These are phyloP conservation scores for Cercophora scortea DNA, from an alignment of 495 filamentous ascomycete genomes.

Conservation along the genomic window DNA sequence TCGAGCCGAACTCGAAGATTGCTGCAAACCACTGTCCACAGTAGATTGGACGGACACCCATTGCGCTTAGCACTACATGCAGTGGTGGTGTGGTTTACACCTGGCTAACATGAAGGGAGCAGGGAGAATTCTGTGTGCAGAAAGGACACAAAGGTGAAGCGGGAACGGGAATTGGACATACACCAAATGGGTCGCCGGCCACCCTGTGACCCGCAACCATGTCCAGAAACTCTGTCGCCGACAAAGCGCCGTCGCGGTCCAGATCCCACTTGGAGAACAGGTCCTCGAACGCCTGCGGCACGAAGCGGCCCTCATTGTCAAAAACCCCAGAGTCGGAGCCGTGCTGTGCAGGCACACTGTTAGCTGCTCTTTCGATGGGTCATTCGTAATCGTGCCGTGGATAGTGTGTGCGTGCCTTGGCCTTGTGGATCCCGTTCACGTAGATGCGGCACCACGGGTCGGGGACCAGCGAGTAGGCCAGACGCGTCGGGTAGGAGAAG, in stretches of 20 bases:
- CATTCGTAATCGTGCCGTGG: background rate
- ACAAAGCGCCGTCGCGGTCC: conserved; percentile 13
- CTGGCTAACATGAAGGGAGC: background rate
- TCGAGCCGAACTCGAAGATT: conserved; percentile 38
- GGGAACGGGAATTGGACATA: conserved; percentile 1
- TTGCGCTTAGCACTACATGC: background rate
- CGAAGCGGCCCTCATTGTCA: conserved; percentile 47
- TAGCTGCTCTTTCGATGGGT: background rate
- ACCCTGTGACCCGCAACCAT: conserved; percentile 14
- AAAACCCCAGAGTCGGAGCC: conserved; percentile 47
- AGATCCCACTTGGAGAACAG: conserved; percentile 47
- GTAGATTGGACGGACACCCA: background rate
- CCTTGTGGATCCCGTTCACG: conserved; percentile 42
- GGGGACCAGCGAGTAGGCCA: conserved; percentile 34
- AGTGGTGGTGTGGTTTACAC: background rate
- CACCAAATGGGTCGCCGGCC: conserved; percentile 17
- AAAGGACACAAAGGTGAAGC: no score
- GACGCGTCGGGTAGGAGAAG: conserved; percentile 45
- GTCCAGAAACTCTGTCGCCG: conserved; percentile 7
- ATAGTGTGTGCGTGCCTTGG: conserved; percentile 16
- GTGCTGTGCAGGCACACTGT: conserved; percentile 24
- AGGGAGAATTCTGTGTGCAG: no score
- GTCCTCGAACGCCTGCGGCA: conserved; percentile 50
- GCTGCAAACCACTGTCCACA: conserved; percentile 17
- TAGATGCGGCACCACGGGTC: conserved; percentile 41